These are phyloP conservation scores for Metarhizium sp. DNA, from an alignment of 2,329 filamentous ascomycete genomes.

Conservation along the genomic window DNA sequence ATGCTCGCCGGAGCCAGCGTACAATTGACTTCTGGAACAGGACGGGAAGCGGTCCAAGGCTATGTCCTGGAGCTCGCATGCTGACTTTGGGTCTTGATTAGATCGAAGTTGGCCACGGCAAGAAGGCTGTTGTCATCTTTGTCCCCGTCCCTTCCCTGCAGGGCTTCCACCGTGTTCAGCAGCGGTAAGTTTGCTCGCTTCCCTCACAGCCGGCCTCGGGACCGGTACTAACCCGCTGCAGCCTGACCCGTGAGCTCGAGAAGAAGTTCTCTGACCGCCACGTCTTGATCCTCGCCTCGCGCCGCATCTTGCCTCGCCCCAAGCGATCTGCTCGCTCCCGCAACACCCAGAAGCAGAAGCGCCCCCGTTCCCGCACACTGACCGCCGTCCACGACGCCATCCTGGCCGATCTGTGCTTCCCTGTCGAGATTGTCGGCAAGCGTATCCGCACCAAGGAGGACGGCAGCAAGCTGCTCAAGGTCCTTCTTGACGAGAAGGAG, in stretches of 20 bases:
- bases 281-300: constrained; percentile 96
- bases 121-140: constrained; percentile 99
- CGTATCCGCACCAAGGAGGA: constrained; percentile 98
- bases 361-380: constrained; percentile 92
- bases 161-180: constrained; percentile 99
- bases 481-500: constrained; percentile 99
- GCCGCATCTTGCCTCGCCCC: constrained; percentile 96
- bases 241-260: constrained; percentile 99
- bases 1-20: constrained; percentile 23
- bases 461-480: constrained; percentile 96
- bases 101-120: constrained; percentile 99
- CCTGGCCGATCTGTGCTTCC: constrained; percentile 96
- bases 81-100: constrained; percentile 62
- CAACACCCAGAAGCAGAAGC: constrained; percentile 97
- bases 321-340: constrained; percentile 96
- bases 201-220: background rate
- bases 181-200: constrained; percentile 64
- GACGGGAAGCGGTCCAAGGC: constrained; percentile 69
- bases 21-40: constrained; percentile 48
- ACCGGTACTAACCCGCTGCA: constrained; percentile 31
- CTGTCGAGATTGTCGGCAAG: constrained; percentile 99
- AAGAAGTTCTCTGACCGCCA: constrained; percentile 99
- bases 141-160: constrained; percentile 97
- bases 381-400: constrained; percentile 98
- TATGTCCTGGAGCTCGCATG: constrained; percentile 65